Evolutionary conservation across 768 basidiomycete genomes (phyloP).

Genomic region (Lactarius psammicola): DNA sequence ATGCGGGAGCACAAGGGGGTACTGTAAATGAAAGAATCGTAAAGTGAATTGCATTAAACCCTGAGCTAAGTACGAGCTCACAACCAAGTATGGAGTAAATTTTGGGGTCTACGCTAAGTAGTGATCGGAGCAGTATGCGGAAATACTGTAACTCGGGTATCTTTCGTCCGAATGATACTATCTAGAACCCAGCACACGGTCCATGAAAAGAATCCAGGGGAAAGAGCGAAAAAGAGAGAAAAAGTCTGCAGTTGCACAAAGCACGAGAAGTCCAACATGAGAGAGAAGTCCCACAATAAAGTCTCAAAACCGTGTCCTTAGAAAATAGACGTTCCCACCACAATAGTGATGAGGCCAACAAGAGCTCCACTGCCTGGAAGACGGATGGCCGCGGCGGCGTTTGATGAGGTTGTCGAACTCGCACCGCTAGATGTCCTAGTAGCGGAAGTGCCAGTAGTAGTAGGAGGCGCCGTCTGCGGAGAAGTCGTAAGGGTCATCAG

Average conservation of each 20-base stretch:
- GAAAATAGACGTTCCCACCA: constrained; percentile 3
- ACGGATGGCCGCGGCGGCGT: not conserved
- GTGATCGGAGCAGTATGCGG: not conserved
- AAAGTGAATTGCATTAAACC: not conserved
- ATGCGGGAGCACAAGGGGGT: not conserved
- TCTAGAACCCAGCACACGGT: constrained; percentile 1
- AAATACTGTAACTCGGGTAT: not conserved
- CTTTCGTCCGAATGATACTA: not conserved
- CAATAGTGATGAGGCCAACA: not conserved
- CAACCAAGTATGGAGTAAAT: not conserved
- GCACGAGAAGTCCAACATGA: not conserved
- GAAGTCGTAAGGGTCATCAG: not conserved
- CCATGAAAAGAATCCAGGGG: not conserved
- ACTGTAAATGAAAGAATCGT: not conserved
- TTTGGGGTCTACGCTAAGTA: not conserved
- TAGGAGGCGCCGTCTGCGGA: constrained; percentile 1
- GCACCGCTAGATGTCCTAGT: not conserved
- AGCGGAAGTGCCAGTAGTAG: not conserved
- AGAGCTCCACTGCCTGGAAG: not conserved
- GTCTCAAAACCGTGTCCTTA: constrained; percentile 9
- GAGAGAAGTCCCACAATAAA: not conserved
- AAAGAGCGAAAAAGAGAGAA: not conserved
- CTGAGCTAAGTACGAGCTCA: not conserved
- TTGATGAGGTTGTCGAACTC: constrained; percentile 9
- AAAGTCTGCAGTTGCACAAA: not conserved